Evolutionary conservation across 2,329 filamentous ascomycete species (phyloP).

Genomic region (Monilinia fructigena): DNA sequence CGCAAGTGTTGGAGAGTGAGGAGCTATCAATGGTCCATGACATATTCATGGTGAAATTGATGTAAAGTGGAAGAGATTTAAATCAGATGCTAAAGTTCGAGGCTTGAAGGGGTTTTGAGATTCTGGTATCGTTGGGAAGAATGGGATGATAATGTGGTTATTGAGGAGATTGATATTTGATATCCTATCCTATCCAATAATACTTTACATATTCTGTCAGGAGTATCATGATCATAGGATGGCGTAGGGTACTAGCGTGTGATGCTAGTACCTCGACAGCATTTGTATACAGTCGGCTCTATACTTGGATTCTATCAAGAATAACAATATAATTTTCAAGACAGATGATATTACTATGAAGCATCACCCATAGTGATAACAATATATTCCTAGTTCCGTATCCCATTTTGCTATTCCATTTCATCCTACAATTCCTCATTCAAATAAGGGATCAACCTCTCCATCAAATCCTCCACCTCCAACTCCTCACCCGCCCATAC

Average conservation of each 20-base stretch:
- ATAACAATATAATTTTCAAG: too few species aligned
- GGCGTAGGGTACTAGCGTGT: too few species aligned
- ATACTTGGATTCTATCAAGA: too few species aligned
- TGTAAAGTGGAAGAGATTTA: neutral
- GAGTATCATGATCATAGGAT: too few species aligned
- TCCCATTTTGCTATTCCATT: slow-evolving; percentile 3
- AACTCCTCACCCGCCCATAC: slow-evolving; percentile 53
- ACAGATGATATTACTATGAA: neutral
- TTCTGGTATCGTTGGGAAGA: neutral
- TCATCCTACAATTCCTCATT: slow-evolving; percentile 27
- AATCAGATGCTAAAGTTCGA: neutral
- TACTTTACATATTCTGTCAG: neutral
- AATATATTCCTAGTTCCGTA: neutral
- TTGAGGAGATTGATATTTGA: neutral
- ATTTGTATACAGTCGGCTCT: too few species aligned
- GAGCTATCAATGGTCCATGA: neutral
- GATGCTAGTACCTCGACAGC: too few species aligned
- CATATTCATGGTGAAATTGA: neutral
- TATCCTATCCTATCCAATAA: neutral
- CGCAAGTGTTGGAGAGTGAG: too few species aligned
- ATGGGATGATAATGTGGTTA: neutral
- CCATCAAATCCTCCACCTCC: slow-evolving; percentile 59
- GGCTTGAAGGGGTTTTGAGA: too few species aligned
- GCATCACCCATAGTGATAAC: too few species aligned
- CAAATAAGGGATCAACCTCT: slow-evolving; percentile 32